These are phyloP conservation scores for Karstenula rhodostoma DNA, from an alignment of 2,329 filamentous ascomycete species.

Conservation along the genomic window DNA sequence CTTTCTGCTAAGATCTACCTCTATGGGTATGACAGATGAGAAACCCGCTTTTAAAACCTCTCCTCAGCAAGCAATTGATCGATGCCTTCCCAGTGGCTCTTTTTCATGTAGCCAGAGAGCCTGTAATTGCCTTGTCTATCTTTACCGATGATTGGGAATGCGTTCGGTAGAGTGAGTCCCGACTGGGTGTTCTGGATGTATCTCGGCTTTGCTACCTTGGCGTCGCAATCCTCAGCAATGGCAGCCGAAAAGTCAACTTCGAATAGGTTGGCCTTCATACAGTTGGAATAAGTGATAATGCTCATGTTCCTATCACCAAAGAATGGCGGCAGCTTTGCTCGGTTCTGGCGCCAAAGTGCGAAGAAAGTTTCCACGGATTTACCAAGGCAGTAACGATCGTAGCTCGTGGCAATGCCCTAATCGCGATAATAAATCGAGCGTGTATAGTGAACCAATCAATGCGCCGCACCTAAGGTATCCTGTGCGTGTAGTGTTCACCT, in stretches of 20 bases:
- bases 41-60: too few species aligned
- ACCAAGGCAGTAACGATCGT: too few species aligned
- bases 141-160: conserved; percentile 16
- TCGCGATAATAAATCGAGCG: too few species aligned
- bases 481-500: too few species aligned
- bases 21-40: too few species aligned
- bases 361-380: conserved; percentile 14
- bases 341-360: conserved; percentile 2
- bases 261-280: conserved; percentile 11
- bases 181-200: conserved; percentile 17
- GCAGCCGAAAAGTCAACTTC: conserved; percentile 10
- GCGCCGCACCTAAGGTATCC: too few species aligned
- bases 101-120: conserved; percentile 15
- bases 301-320: conserved; percentile 17
- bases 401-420: too few species aligned
- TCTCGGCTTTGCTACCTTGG: conserved; percentile 7
- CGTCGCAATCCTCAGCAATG: background rate
- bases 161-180: conserved; percentile 10
- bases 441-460: too few species aligned
- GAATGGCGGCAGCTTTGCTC: conserved; percentile 6
- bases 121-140: conserved; percentile 14
- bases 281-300: conserved; percentile 13
- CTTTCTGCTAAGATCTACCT: too few species aligned
- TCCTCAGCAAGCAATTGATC: background rate
- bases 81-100: conserved; percentile 10